Percentiles rank a stretch among this genome's conserved stretches.
phyloP scores from a whole-genome alignment of 2,329 filamentous ascomycete species.

The Ophiosphaerella korrae region DNA sequence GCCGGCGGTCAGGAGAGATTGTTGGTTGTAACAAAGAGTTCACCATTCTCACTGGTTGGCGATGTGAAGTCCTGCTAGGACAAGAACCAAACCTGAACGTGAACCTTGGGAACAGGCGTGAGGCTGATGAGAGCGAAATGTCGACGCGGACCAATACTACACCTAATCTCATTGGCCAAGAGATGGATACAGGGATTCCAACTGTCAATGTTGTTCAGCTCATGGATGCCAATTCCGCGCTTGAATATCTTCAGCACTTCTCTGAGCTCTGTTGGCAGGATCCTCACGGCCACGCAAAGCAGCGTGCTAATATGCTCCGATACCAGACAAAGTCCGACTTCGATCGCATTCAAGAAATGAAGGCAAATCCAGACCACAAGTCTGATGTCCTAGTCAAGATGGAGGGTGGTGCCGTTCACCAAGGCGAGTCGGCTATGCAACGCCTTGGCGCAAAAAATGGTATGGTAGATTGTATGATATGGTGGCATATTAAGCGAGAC shows the following conservation, averaged over 20 bases:
- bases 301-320: slow-evolving; percentile 84
- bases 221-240: slow-evolving; percentile 88
- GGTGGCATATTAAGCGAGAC: slow-evolving; percentile 95
- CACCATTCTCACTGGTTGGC: slow-evolving; percentile 93
- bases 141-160: slow-evolving; percentile 50
- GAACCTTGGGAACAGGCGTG: slow-evolving; percentile 67
- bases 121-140: slow-evolving; percentile 45
- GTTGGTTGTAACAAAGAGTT: slow-evolving; percentile 96
- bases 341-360: slow-evolving; percentile 33
- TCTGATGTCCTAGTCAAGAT: slow-evolving; percentile 35
- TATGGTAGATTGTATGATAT: slow-evolving; percentile 92
- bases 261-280: slow-evolving; percentile 91
- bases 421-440: slow-evolving; percentile 79
- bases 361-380: slow-evolving; percentile 26
- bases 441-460: slow-evolving; percentile 80
- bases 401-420: slow-evolving; percentile 36
- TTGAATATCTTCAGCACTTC: slow-evolving; percentile 96
- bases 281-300: slow-evolving; percentile 81
- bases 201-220: slow-evolving; percentile 91
- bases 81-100: slow-evolving; percentile 86
- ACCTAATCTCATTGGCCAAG: slow-evolving; percentile 48
- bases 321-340: slow-evolving; percentile 65
- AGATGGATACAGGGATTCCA: slow-evolving; percentile 56
- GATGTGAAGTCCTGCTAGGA: slow-evolving; percentile 84
- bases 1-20: slow-evolving; percentile 90